These are phyloP conservation scores for Populus hybrid DNA, from an alignment of 441 rosid species.

Conservation along the genomic window DNA sequence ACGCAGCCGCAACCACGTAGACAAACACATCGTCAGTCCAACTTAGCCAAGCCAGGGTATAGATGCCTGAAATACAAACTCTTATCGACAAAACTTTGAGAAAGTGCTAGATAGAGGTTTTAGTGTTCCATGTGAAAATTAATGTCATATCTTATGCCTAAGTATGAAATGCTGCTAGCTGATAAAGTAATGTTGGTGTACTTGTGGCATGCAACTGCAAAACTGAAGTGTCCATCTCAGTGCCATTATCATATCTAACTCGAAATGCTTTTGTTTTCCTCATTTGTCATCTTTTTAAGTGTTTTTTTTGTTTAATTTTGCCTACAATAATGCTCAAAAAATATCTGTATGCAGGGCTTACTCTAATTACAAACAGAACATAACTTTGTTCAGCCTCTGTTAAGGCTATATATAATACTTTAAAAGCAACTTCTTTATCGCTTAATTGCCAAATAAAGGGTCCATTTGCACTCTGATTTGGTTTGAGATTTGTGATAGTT, in stretches of 20 bases:
- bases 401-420: not conserved
- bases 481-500: not conserved
- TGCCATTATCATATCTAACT: not conserved
- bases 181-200: not conserved
- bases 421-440: not conserved
- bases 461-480: not conserved
- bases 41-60: not conserved
- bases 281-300: not conserved
- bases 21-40: no score
- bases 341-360: not conserved
- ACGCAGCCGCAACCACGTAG: no score
- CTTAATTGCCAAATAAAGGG: not conserved
- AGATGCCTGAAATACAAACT: not conserved
- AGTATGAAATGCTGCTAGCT: not conserved
- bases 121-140: not conserved
- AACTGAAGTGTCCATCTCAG: not conserved
- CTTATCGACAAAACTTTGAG: not conserved
- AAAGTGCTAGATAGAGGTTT: not conserved
- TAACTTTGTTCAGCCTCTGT: not conserved
- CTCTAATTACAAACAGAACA: not conserved
- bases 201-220: not conserved
- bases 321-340: not conserved
- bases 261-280: not conserved
- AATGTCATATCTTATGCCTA: not conserved
- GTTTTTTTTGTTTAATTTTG: not conserved